phyloP scores from a whole-genome alignment of 2,329 filamentous ascomycete genomes.

The Conoideocrella luteorostrata region DNA sequence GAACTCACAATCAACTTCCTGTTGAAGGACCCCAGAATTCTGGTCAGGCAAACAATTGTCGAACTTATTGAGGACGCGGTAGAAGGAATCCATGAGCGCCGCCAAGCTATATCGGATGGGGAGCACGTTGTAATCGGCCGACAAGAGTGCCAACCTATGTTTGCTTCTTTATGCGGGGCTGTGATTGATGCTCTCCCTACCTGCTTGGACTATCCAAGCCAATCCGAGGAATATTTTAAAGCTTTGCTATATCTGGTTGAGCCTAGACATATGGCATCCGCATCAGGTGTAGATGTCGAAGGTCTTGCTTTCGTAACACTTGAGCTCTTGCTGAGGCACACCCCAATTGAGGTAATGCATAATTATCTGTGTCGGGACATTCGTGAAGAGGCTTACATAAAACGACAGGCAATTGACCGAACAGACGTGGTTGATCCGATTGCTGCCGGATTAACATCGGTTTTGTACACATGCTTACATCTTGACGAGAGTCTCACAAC shows the following conservation, averaged over 20 bases:
- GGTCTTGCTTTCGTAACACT: slow-evolving; percentile 23
- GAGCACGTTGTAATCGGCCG: neutral
- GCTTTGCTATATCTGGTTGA: slow-evolving; percentile 22
- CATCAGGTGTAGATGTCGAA: slow-evolving; percentile 24
- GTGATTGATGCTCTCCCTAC: slow-evolving; percentile 27
- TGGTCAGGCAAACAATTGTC: slow-evolving; percentile 22
- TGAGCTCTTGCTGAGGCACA: slow-evolving; percentile 31
- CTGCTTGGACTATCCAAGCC: slow-evolving; percentile 22
- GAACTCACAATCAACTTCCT: slow-evolving; percentile 18
- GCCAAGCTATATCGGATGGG: neutral
- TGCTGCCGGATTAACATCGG: slow-evolving; percentile 22
- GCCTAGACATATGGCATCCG: neutral
- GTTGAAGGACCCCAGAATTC: slow-evolving; percentile 20
- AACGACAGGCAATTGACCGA: slow-evolving; percentile 21
- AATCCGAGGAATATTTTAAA: slow-evolving; percentile 40
- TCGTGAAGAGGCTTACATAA: neutral
- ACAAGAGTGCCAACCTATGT: slow-evolving; percentile 8
- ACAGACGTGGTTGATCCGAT: slow-evolving; percentile 20
- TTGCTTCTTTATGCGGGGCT: slow-evolving; percentile 24
- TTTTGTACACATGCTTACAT: slow-evolving; percentile 25
- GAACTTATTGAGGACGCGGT: slow-evolving; percentile 27
- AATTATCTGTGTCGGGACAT: slow-evolving; percentile 3
- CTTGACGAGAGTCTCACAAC: slow-evolving; percentile 18
- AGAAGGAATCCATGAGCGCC: slow-evolving; percentile 10
- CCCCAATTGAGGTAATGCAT: slow-evolving; percentile 32